Percentiles rank a stretch among this genome's conserved stretches.
phyloP scores from a whole-genome alignment of 2,329 filamentous ascomycete species.

The Ascochyta rabiei region DNA sequence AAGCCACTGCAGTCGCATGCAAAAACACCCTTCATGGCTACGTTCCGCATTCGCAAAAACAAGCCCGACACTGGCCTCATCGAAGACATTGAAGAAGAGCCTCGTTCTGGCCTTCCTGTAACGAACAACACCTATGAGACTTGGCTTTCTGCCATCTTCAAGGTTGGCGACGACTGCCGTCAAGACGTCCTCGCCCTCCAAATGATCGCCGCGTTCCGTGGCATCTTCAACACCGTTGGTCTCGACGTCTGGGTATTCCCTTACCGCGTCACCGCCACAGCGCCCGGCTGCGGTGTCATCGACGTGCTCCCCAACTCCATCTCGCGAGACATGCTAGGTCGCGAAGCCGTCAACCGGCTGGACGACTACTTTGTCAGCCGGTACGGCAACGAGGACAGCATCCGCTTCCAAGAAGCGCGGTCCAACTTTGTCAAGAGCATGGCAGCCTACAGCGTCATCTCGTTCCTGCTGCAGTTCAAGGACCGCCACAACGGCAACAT shows the following conservation, averaged over 20 bases:
- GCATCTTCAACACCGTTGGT: slow-evolving; percentile 93
- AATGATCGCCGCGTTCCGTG: slow-evolving; percentile 96
- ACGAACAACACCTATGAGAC: slow-evolving; percentile 74
- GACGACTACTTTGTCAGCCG: slow-evolving; percentile 99
- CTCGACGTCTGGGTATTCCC: slow-evolving; percentile 97
- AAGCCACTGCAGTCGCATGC: slow-evolving; percentile 97
- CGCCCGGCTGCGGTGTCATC: slow-evolving; percentile 96
- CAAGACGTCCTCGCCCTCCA: slow-evolving; percentile 96
- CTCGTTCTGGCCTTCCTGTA: slow-evolving; percentile 39
- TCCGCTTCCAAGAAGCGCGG: slow-evolving; percentile 91
- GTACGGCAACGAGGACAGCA: slow-evolving; percentile 94
- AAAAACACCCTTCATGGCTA: slow-evolving; percentile 98
- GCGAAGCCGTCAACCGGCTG: slow-evolving; percentile 95
- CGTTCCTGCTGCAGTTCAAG: slow-evolving; percentile 97
- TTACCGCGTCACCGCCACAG: slow-evolving; percentile 95
- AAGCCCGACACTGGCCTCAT: slow-evolving; percentile 51
- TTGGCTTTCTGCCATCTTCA: slow-evolving; percentile 99
- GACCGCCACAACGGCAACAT: slow-evolving; percentile 99
- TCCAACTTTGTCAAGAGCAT: slow-evolving; percentile 99
- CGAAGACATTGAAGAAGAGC: slow-evolving; percentile 42
- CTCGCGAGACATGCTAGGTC: slow-evolving; percentile 96
- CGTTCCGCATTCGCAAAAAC: slow-evolving; percentile 92
- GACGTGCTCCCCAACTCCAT: slow-evolving; percentile 98
- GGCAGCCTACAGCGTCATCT: slow-evolving; percentile 97
- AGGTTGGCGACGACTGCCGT: slow-evolving; percentile 97